Evolutionary conservation across 2,329 filamentous ascomycete species (phyloP), one percentile per base, ranked within the genome.

Genomic region (Phyllosticta citrichinensis): DNA sequence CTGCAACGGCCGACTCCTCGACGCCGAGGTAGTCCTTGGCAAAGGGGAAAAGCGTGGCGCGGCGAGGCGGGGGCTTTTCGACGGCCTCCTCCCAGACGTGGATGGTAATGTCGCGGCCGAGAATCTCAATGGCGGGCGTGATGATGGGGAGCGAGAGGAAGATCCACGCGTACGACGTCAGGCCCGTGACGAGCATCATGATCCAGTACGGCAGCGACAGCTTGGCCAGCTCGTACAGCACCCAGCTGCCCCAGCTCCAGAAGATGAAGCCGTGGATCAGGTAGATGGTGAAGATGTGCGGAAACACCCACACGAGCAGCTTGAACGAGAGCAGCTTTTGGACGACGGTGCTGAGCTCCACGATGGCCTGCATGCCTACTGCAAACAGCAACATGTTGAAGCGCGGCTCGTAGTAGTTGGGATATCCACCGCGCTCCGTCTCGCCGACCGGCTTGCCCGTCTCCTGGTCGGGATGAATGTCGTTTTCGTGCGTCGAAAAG

Each of bases 251-350:
- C 63, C 73, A 71, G 55, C 65, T 70, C 74, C 74, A 76, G 77
- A 82, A 70, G 67, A 81, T 62, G 66, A 80, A 58, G 47, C 77
- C 77, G 64, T 80, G 77, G 56, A 79, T 70, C 8, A 80, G 73
- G 64, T 80, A 80, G 59, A 80, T 77, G 47, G 76, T 79, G 67
- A 79, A 79, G 64, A 79, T 76, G 65, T 80, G 77, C 5, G 77
- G 77, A 66, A 79, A 79, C 19, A 79, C 66, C 53, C 72, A 68
- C 5, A 76, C 71, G 27, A 79, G 69, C 22, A 74, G 55, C 22
- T 70, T 73, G 3, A 71, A 67, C 2, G 74, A 76, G 2, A 80
- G 68, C 10, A 76, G 62, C 65, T 71, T 75, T 64, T 80, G 78
- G 1, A 76, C 64, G 47, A 67, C 61, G 24, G 70, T 60, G 47